phyloP scores from a whole-genome alignment of 768 basidiomycete genomes.

The Rhodosporidiobolus sp. region DNA sequence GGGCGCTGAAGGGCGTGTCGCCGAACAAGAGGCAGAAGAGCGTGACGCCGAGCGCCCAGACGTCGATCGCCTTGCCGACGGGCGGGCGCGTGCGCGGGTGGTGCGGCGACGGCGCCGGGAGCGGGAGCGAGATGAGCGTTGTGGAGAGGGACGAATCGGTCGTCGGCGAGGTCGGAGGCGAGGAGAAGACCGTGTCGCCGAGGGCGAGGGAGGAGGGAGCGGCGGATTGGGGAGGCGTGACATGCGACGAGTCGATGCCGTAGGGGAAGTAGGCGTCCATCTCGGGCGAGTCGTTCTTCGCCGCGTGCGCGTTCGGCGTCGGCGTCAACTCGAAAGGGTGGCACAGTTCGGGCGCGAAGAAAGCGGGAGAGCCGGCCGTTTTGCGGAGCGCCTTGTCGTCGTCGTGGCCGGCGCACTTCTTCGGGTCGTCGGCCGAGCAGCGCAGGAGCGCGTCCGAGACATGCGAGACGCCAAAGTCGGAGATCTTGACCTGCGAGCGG shows the following conservation, averaged over 20 bases:
- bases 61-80: slow-evolving; percentile 74
- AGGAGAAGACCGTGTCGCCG: slow-evolving; percentile 7
- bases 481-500: slow-evolving; percentile 87
- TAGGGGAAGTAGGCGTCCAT: slow-evolving; percentile 21
- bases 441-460: slow-evolving; percentile 85
- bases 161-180: slow-evolving; percentile 20
- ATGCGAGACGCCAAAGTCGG: slow-evolving; percentile 96
- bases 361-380: slow-evolving; percentile 90
- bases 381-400: slow-evolving; percentile 84
- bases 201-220: neutral
- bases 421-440: slow-evolving; percentile 59
- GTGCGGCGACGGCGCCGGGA: slow-evolving; percentile 36
- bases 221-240: slow-evolving; percentile 4
- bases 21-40: slow-evolving; percentile 92
- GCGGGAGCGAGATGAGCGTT: slow-evolving; percentile 41
- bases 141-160: slow-evolving; percentile 30
- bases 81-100: slow-evolving; percentile 35
- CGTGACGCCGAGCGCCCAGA: slow-evolving; percentile 97
- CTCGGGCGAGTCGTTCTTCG: slow-evolving; percentile 22
- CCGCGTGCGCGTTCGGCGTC: slow-evolving; percentile 42
- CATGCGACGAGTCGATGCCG: slow-evolving; percentile 8
- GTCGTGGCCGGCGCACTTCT: slow-evolving; percentile 29
- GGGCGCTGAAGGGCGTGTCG: slow-evolving; percentile 65
- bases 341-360: slow-evolving; percentile 93
- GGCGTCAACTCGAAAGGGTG: slow-evolving; percentile 55